Conservation (phyloP, 2,329 filamentous ascomycete genomes). For the Lachnellula subtilissima region DNA sequence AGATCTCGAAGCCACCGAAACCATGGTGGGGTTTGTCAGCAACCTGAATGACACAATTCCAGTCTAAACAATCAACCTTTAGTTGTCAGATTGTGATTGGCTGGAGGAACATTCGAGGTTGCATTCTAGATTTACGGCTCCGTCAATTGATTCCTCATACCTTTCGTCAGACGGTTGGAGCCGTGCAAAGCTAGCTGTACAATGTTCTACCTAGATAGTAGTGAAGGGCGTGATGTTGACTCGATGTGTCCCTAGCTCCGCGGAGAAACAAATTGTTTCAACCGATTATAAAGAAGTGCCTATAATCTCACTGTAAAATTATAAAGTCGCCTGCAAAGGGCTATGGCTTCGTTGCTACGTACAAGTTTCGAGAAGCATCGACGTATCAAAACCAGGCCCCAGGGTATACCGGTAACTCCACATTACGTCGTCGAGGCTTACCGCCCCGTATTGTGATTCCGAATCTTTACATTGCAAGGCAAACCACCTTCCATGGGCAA, state of each 20-base stretch:
- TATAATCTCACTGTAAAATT: background rate
- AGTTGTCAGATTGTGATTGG: background rate
- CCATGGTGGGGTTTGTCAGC: background rate
- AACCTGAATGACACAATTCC: background rate
- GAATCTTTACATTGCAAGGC: slow-evolving; percentile 33
- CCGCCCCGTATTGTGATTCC: background rate
- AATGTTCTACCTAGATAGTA: background rate
- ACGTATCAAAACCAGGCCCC: no score
- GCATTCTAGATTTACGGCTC: background rate
- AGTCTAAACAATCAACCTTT: background rate
- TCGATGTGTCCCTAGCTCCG: background rate
- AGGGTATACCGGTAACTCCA: background rate
- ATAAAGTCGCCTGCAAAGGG: background rate
- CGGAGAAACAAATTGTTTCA: background rate
- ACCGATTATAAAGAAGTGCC: background rate
- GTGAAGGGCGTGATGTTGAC: background rate
- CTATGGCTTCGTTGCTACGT: background rate
- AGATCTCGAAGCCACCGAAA: background rate
- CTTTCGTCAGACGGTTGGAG: no score
- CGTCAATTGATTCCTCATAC: background rate
- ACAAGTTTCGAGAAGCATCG: no score
- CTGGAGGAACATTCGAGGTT: background rate
- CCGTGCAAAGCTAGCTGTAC: no score
- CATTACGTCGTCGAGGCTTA: background rate
- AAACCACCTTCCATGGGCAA: slow-evolving; percentile 60